phyloP scores from a whole-genome alignment of 441 rosid species.

The Bruguiera hainesii region DNA sequence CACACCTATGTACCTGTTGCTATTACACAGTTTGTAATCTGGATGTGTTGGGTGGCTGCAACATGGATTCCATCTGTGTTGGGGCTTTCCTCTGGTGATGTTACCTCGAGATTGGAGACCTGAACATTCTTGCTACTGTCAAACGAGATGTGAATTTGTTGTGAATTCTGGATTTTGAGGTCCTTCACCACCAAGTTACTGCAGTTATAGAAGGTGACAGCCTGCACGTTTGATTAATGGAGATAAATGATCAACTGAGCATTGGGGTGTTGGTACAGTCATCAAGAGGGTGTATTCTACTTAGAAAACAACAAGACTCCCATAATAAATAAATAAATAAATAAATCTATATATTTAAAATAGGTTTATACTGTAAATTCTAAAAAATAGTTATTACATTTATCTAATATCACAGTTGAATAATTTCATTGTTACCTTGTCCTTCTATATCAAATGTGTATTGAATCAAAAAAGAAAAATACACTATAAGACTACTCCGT shows the following conservation, averaged over 20 bases:
- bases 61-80: constrained; percentile 88
- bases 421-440: no score
- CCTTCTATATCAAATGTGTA: no score
- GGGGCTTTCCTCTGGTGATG: constrained; percentile 61
- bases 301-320: no score
- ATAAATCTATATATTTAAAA: no score
- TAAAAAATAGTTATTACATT: no score
- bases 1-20: constrained; percentile 46
- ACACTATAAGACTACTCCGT: no score
- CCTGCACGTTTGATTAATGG: constrained; percentile 31
- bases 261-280: background rate
- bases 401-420: no score
- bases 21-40: constrained; percentile 39
- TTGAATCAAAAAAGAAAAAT: no score
- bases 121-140: constrained; percentile 41
- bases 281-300: background rate
- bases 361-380: no score
- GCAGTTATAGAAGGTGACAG: constrained; percentile 52
- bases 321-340: no score
- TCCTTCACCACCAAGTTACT: constrained; percentile 43
- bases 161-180: constrained; percentile 56
- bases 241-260: background rate
- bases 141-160: constrained; percentile 66
- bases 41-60: constrained; percentile 48
- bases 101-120: constrained; percentile 41